Percentiles rank a stretch among this genome's conserved stretches.
phyloP scores from a whole-genome alignment of 805 yeast species.

The Maudiozyma saulgeensis region DNA sequence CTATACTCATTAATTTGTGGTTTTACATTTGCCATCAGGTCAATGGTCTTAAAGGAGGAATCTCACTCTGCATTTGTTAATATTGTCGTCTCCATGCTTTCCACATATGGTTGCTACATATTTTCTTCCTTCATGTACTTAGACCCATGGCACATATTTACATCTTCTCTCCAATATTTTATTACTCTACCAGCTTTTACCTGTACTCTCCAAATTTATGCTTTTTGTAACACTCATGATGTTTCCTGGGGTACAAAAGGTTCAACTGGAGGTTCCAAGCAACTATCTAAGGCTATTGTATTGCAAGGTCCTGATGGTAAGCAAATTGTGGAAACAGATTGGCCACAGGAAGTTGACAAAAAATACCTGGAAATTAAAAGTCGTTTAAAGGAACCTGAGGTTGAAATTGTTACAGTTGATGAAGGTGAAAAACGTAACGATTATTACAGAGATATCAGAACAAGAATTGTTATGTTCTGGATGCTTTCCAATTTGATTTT shows the following conservation, averaged over 20 bases:
- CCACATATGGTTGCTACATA: constrained; percentile 85
- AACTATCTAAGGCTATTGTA: constrained; percentile 72
- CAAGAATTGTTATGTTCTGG: constrained; percentile 95
- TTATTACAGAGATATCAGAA: constrained; percentile 89
- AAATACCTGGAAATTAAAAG: constrained; percentile 30
- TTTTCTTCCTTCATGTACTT: constrained; percentile 75
- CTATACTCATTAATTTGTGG: constrained; percentile 76
- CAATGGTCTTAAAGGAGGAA: constrained; percentile 34
- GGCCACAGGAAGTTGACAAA: constrained; percentile 33
- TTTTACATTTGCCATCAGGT: constrained; percentile 59
- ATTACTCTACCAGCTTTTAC: constrained; percentile 84
- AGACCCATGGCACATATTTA: constrained; percentile 94
- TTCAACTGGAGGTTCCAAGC: constrained; percentile 62
- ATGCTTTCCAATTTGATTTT: constrained; percentile 70
- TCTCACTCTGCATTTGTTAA: constrained; percentile 52
- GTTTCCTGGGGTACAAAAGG: constrained; percentile 97
- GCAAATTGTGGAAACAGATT: constrained; percentile 58
- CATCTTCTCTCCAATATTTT: constrained; percentile 83
- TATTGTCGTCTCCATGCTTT: constrained; percentile 71
- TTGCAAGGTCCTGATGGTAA: constrained; percentile 73
- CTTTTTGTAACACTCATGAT: constrained; percentile 96
- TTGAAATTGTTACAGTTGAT: constrained; percentile 22
- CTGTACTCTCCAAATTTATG: constrained; percentile 87
- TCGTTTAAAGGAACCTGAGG: constrained; percentile 29
- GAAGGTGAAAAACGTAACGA: constrained; percentile 46